Conservation (phyloP, 2,329 filamentous ascomycete species). For the Colletotrichum sansevieriae region DNA sequence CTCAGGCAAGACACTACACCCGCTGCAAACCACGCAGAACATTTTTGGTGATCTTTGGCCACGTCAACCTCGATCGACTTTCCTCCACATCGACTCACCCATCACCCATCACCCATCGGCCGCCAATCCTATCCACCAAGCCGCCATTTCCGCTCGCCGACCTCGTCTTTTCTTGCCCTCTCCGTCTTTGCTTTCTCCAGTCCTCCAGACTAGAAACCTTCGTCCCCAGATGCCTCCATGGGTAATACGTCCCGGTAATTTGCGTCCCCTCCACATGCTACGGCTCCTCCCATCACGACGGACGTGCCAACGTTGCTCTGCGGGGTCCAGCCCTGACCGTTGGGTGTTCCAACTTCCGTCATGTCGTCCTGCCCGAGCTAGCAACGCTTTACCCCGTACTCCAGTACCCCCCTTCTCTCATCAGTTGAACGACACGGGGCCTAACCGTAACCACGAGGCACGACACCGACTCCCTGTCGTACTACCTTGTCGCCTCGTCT, state of each 20-base stretch:
- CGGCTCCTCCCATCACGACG: slow-evolving; percentile 14
- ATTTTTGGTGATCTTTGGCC: slow-evolving; percentile 23
- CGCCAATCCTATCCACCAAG: neutral
- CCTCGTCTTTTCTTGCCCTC: neutral
- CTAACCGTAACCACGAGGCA: slow-evolving; percentile 23
- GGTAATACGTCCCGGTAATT: slow-evolving; percentile 15
- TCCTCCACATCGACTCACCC: slow-evolving; percentile 19
- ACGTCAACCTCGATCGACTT: slow-evolving; percentile 34
- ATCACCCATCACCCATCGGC: slow-evolving; percentile 10
- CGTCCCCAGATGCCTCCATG: slow-evolving; percentile 24
- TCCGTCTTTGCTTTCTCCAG: neutral
- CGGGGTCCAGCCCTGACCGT: slow-evolving; percentile 32
- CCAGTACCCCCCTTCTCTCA: slow-evolving; percentile 3
- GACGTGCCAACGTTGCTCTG: slow-evolving; percentile 37
- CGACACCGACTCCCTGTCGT: slow-evolving; percentile 24
- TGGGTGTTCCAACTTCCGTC: slow-evolving; percentile 28
- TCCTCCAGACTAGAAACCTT: slow-evolving; percentile 17
- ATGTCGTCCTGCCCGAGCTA: slow-evolving; percentile 8
- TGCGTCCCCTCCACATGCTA: slow-evolving; percentile 9
- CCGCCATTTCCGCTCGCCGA: neutral
- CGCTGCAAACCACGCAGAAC: slow-evolving; percentile 14
- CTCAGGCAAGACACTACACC: neutral
- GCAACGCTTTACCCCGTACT: slow-evolving; percentile 20
- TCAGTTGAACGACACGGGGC: slow-evolving; percentile 19
- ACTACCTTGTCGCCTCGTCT: slow-evolving; percentile 22